Base-by-base conservation (phyloP, 495 filamentous ascomycete genomes). In the Filosporella fistucella region DNA sequence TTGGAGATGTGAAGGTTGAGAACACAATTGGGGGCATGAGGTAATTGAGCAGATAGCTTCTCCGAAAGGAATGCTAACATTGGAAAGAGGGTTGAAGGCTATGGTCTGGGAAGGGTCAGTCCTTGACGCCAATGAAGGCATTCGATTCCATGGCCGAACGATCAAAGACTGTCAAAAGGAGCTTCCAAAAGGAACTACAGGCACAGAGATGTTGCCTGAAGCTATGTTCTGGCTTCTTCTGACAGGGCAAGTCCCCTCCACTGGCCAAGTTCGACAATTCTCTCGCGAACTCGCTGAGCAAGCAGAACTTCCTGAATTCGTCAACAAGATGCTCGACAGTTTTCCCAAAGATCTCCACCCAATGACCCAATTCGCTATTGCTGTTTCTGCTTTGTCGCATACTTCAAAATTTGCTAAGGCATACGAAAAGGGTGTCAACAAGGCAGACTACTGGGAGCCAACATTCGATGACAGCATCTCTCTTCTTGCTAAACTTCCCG, bases 91-190 rank as follows among this genome's bases (percentile, higher is more conserved):
- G 6, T 76, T 98, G 20, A 97, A 96, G 69, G 85, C 89, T 54
- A 96, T 98, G 89, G 75, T 98, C 42, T 98, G 93, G 93, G 93
- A 98, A 69, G 93, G 94, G 21, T 96, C 90, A 11, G 93, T 98
- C 7, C 86, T 98, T 24, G 94, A 97, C 64, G 82, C 93, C 44
- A 82, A 97, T 61, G 93, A 98, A 70, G 93, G 93, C 26, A 98
- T 98, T 62, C 88, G 93, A 40, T 98, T 98, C 77, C 93, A 96
- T 64, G 94, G 94, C 59, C 83, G 84, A 57, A 96, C 89, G 39
- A 98, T 98, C 75, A 94, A 93, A 71, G 93, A 98, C 62, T 98
- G 93, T 76, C 91, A 96, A 61, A 78, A 80, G 47, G 81, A 94
- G 62, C 80, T 98, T 7, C 93, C 93, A 58, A 96, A 96, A 72